Evolutionary conservation across 2,329 filamentous ascomycete species (phyloP).

Genomic region (Exserohilum rostratum): DNA sequence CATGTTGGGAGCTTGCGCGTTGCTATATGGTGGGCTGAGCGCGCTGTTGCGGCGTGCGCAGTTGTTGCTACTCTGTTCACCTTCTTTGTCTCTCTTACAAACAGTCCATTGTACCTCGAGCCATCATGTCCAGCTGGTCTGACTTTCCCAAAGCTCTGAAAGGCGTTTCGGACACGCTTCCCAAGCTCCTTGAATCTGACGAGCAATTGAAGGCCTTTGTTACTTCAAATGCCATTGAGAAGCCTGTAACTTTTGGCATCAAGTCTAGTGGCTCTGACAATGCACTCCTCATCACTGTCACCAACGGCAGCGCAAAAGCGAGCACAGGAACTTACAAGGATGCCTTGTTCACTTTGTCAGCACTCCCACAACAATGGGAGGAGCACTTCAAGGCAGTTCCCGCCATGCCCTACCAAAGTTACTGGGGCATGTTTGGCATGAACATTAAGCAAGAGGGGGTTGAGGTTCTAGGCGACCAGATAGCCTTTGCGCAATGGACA

Average conservation of each 20-base stretch:
- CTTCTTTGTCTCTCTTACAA: neutral
- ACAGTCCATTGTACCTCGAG: neutral
- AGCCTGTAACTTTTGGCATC: conserved; percentile 43
- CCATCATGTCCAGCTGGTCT: conserved; percentile 40
- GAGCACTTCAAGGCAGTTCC: conserved; percentile 54
- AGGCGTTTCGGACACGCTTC: conserved; percentile 39
- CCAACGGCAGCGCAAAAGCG: conserved; percentile 38
- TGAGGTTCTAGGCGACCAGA: conserved; percentile 55
- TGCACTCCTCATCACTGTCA: conserved; percentile 42
- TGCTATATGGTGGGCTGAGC: conserved; percentile 17
- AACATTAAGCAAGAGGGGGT: conserved; percentile 58
- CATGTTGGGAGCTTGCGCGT: conserved; percentile 10
- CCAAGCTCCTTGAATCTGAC: conserved; percentile 42
- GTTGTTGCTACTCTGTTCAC: neutral
- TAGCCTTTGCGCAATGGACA: conserved; percentile 53
- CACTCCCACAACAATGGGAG: conserved; percentile 55
- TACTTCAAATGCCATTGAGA: conserved; percentile 43
- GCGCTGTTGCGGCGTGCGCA: conserved; percentile 3
- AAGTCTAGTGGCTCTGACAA: conserved; percentile 44
- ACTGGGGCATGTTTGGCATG: conserved; percentile 56
- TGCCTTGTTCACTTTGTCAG: conserved; percentile 49
- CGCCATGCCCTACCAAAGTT: conserved; percentile 53
- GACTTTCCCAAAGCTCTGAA: conserved; percentile 43
- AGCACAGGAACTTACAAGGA: conserved; percentile 39
- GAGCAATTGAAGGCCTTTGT: conserved; percentile 46